Evolutionary conservation across 1,139 yeast species (phyloP).

Genomic region (Eremothecium cymbalariae): DNA sequence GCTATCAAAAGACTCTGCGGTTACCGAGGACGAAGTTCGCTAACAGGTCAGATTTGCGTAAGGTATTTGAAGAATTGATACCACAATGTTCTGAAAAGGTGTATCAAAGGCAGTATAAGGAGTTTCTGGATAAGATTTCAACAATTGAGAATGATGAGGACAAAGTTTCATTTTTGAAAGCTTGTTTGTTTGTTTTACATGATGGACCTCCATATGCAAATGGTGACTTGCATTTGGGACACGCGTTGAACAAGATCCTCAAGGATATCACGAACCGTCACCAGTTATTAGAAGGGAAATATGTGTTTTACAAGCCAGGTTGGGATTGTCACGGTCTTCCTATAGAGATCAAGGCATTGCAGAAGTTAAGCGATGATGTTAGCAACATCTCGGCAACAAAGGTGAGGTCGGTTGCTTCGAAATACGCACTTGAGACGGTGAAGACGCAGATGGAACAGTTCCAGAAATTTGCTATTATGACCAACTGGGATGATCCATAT

Average conservation of each 20-base stretch:
- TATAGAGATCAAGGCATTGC: slow-evolving; percentile 76
- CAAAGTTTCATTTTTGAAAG: slow-evolving; percentile 18
- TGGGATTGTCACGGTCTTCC: slow-evolving; percentile 99
- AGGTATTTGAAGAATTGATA: slow-evolving; percentile 28
- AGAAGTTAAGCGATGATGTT: slow-evolving; percentile 29
- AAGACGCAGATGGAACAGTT: slow-evolving; percentile 57
- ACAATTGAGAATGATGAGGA: slow-evolving; percentile 10
- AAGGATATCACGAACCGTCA: slow-evolving; percentile 79
- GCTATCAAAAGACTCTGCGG: slow-evolving; percentile 41
- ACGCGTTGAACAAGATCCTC: slow-evolving; percentile 78
- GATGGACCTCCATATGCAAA: slow-evolving; percentile 99
- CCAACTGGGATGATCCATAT: slow-evolving; percentile 70
- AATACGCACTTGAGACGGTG: slow-evolving; percentile 61
- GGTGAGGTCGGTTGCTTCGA: slow-evolving; percentile 55
- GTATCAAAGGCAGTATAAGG: slow-evolving; percentile 29
- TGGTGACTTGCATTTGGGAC: slow-evolving; percentile 90
- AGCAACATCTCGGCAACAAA: slow-evolving; percentile 40
- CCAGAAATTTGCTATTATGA: slow-evolving; percentile 65
- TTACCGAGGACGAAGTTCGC: slow-evolving; percentile 50
- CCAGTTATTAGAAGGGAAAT: slow-evolving; percentile 54
- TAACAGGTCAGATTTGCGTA: slow-evolving; percentile 38
- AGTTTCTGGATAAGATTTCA: slow-evolving; percentile 16
- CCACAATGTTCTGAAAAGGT: slow-evolving; percentile 35
- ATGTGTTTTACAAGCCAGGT: slow-evolving; percentile 74
- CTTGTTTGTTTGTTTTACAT: slow-evolving; percentile 58